Base-by-base conservation (phyloP, 768 basidiomycete species). In the Dacryopinax primogenitus region DNA sequence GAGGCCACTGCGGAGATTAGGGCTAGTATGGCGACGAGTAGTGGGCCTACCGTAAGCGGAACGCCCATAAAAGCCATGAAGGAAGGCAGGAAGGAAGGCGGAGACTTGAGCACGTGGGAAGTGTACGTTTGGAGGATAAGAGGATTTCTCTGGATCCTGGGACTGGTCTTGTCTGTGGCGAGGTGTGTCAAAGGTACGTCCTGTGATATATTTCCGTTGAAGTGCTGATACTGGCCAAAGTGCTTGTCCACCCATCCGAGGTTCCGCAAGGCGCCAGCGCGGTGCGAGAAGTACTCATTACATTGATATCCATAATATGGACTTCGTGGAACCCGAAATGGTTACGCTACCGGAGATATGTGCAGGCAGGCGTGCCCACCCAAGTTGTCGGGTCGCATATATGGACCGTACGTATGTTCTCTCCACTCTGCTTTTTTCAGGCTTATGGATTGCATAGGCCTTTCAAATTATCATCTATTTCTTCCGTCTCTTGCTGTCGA, bases 271-370 rank as follows among this genome's bases (percentile, higher is more conserved):
- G 51, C 18, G 23, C 26, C 26, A 58, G 63, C 58, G 37, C 65
- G 44, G 45, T 61, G 63, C 41, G 21, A 34, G 41, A 62, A 62
- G 84, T 88, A 1, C 32, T 78, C 2, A 45, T 88, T 21, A 75
- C 78, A 32, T 45, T 85, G 0, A 12, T 83, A 16, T 91, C 91
- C 21, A 71, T 92, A 16, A 70, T 86, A 4, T 94, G 92, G 86
- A 84, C 84, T 0, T 83, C 81, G 1, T 95, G 92, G 92, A 85
- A 95, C 72, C 92, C 90, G 13, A 88, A 87, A 21, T 92, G 91
- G 73, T 62, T 68, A 75, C 80, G 26, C 77, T 32, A 58, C 18
- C 3, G 51, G 18, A 58, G 26, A 58, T 58, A 58, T 18, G 13
- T 58, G 13, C 26, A 28, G 21, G 51, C 51, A 58, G 51, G 51